Percentiles rank a stretch among this genome's conserved stretches.
Evolutionary conservation across 768 basidiomycete species (phyloP).

Genomic region (Chalciporus sphaerocephalus): DNA sequence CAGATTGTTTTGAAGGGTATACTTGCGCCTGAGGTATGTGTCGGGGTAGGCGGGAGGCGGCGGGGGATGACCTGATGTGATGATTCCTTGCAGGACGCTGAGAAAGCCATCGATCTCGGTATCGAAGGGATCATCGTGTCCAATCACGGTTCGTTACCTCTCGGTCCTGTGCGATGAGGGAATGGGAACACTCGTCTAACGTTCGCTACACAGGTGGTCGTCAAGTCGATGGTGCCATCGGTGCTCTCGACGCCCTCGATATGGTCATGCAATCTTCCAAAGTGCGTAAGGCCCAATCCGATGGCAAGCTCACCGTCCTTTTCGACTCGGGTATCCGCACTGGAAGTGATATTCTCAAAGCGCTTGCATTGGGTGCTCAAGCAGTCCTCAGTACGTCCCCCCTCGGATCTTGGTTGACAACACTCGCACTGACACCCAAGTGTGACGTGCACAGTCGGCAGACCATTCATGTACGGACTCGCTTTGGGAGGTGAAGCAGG

Average conservation of each 20-base stretch:
- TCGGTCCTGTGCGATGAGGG: not conserved
- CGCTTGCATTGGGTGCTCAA: slow-evolving; percentile 55
- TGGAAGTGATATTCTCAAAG: slow-evolving; percentile 52
- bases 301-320: slow-evolving; percentile 61
- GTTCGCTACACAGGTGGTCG: slow-evolving; percentile 56
- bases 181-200: no score
- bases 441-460: slow-evolving; percentile 29
- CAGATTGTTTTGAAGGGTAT: slow-evolving; percentile 49
- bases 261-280: slow-evolving; percentile 60
- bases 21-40: slow-evolving; percentile 17
- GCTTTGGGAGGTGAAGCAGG: slow-evolving; percentile 46
- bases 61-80: not conserved
- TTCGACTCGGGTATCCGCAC: slow-evolving; percentile 61
- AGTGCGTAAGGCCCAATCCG: slow-evolving; percentile 51
- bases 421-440: not conserved
- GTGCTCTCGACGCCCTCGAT: slow-evolving; percentile 67
- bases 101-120: slow-evolving; percentile 59
- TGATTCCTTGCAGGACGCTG: slow-evolving; percentile 32
- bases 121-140: slow-evolving; percentile 75
- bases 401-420: not conserved
- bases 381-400: slow-evolving; percentile 40
- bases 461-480: slow-evolving; percentile 47
- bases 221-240: slow-evolving; percentile 75
- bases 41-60: no score
- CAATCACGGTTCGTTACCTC: slow-evolving; percentile 57